Percentiles rank a stretch among this genome's conserved stretches.
phyloP scores from a whole-genome alignment of 2,329 filamentous ascomycete genomes.

The Colletotrichum orchidophilum region DNA sequence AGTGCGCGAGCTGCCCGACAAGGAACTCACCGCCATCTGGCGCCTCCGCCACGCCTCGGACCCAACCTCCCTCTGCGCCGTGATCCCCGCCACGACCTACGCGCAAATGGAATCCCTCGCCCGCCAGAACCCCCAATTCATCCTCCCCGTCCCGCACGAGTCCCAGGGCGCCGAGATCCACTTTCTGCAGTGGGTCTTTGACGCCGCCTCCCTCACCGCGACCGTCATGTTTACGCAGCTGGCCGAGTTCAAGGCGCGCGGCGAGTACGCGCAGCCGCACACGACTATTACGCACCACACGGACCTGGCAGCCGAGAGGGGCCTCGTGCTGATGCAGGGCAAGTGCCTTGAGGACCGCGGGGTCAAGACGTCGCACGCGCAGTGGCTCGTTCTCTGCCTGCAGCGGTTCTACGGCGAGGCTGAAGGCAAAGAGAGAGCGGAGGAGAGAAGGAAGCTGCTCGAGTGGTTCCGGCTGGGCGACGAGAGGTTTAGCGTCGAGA shows the following conservation, averaged over 20 bases:
- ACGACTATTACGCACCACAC: constrained; percentile 93
- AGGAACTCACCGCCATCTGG: constrained; percentile 91
- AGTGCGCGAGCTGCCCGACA: constrained; percentile 73
- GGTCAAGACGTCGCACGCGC: constrained; percentile 81
- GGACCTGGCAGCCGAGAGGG: constrained; percentile 79
- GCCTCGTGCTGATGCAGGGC: constrained; percentile 87
- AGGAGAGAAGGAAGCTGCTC: constrained; percentile 75
- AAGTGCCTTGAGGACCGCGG: constrained; percentile 82
- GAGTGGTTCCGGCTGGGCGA: constrained; percentile 87
- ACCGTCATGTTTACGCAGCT: constrained; percentile 94
- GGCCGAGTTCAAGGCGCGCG: constrained; percentile 90
- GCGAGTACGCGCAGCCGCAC: constrained; percentile 90
- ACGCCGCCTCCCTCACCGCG: constrained; percentile 68
- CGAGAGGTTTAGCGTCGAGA: constrained; percentile 81
- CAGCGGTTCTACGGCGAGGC: constrained; percentile 90
- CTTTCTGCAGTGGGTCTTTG: constrained; percentile 96
- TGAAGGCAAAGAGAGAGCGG: constrained; percentile 64
- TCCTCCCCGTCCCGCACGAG: constrained; percentile 82
- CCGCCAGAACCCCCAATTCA: constrained; percentile 83
- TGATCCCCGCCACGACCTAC: constrained; percentile 80
- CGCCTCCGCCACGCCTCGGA: constrained; percentile 83
- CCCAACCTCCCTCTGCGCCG: constrained; percentile 82
- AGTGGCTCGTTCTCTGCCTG: constrained; percentile 90
- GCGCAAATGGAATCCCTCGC: constrained; percentile 76
- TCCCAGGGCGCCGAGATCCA: constrained; percentile 86